Evolutionary conservation across 164 flowering plant genomes (phyloP).

Genomic region (Piper longum): DNA sequence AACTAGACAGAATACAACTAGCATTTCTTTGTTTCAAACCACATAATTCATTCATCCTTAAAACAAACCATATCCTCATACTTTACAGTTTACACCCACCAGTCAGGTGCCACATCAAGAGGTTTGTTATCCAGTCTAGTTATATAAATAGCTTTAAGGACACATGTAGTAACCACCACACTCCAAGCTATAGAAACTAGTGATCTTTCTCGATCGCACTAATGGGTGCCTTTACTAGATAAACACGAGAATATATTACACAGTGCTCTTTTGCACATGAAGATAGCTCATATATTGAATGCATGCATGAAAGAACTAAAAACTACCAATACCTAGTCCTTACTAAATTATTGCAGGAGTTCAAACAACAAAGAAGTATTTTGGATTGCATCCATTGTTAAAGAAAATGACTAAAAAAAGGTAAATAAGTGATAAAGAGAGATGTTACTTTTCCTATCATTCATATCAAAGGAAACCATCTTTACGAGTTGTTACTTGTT

Average conservation of each 20-base stretch:
- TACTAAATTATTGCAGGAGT: neutral
- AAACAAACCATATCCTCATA: too few relatives aligned
- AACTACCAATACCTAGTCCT: neutral
- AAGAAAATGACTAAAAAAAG: neutral
- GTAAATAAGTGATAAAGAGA: neutral
- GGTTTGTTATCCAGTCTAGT: too few relatives aligned
- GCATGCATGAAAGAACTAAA: neutral
- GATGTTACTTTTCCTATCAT: constrained; percentile 1
- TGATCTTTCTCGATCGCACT: too few relatives aligned
- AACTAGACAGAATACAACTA: too few relatives aligned
- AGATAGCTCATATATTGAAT: neutral
- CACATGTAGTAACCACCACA: too few relatives aligned
- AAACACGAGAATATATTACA: too few relatives aligned
- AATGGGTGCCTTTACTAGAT: neutral
- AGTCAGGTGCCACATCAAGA: too few relatives aligned
- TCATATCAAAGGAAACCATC: constrained; percentile 6
- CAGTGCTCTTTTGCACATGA: neutral
- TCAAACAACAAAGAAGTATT: neutral
- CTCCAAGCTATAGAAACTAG: too few relatives aligned
- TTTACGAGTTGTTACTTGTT: neutral
- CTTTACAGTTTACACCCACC: too few relatives aligned
- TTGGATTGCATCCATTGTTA: neutral
- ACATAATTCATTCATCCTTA: too few relatives aligned
- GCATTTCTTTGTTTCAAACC: too few relatives aligned
- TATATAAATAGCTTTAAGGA: too few relatives aligned